These are phyloP conservation scores for Rhizophagus sp. DNA, from an alignment of 192 early-diverging fungal genomes.

Conservation along the genomic window DNA sequence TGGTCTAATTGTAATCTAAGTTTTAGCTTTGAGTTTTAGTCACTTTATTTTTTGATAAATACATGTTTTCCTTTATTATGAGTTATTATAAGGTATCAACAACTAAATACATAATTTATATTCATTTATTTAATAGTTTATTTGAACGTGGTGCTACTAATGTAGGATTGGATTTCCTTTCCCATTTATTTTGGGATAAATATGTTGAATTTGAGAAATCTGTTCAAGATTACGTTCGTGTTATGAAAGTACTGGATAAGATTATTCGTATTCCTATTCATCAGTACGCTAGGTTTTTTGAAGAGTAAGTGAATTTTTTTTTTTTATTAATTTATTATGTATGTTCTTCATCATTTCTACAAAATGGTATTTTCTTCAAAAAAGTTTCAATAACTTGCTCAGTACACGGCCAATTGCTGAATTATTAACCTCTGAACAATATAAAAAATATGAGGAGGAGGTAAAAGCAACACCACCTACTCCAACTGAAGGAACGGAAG, in stretches of 20 bases:
- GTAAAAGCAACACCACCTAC: constrained; percentile 15
- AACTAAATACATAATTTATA: background rate
- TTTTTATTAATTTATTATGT: background rate
- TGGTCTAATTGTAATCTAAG: constrained; percentile 28
- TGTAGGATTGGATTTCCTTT: constrained; percentile 69
- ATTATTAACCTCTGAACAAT: constrained; percentile 51
- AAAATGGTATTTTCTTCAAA: background rate
- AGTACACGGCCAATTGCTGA: constrained; percentile 56
- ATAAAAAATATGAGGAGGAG: constrained; percentile 42
- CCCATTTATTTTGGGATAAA: constrained; percentile 66
- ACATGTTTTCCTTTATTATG: constrained; percentile 7
- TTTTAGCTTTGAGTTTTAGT: constrained; percentile 33
- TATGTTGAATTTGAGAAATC: constrained; percentile 56
- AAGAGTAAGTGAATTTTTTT: constrained; percentile 50
- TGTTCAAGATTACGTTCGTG: constrained; percentile 39
- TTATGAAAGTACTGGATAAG: constrained; percentile 60
- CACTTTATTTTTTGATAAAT: background rate
- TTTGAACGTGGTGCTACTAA: constrained; percentile 66
- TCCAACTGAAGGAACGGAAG: constrained; percentile 25
- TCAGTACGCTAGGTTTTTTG: constrained; percentile 71
- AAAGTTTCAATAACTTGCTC: constrained; percentile 59
- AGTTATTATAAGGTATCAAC: background rate
- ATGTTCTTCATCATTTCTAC: background rate
- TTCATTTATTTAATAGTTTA: constrained; percentile 49
- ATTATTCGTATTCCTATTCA: constrained; percentile 73